phyloP scores from a whole-genome alignment of 306 rosid genomes.

The Cucumis hystrix region DNA sequence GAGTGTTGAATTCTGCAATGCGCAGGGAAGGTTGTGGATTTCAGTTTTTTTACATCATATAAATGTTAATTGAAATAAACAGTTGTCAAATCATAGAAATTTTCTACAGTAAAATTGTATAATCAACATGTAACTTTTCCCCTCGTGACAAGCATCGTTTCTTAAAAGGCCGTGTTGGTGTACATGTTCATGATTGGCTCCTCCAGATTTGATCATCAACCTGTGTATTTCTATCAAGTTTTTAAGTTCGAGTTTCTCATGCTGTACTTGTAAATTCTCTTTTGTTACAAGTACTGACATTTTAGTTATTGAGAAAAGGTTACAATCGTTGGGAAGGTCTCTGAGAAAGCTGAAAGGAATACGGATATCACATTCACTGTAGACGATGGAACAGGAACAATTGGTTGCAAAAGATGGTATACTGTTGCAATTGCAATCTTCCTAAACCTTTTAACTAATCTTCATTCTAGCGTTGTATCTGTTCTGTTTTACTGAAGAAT shows the following conservation, averaged over 20 bases:
- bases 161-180: neutral
- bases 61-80: neutral
- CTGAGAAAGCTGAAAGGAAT: slow-evolving; percentile 57
- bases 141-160: neutral
- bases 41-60: neutral
- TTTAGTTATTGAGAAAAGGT: slow-evolving; percentile 18
- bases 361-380: slow-evolving; percentile 52
- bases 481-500: neutral
- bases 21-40: neutral
- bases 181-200: neutral
- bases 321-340: slow-evolving; percentile 49
- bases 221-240: neutral
- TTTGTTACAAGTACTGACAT: neutral
- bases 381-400: slow-evolving; percentile 88
- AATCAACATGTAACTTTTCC: neutral
- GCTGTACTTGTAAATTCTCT: neutral
- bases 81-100: too few relatives aligned
- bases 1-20: neutral
- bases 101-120: neutral
- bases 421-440: neutral
- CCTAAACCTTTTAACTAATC: neutral
- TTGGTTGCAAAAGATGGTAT: slow-evolving; percentile 85
- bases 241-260: neutral
- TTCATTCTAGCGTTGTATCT: neutral
- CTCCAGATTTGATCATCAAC: neutral